Percentiles rank a stretch among this genome's conserved stretches.
phyloP scores from a whole-genome alignment of 1,284 basidiomycete genomes.

The Trametes versicolor region DNA sequence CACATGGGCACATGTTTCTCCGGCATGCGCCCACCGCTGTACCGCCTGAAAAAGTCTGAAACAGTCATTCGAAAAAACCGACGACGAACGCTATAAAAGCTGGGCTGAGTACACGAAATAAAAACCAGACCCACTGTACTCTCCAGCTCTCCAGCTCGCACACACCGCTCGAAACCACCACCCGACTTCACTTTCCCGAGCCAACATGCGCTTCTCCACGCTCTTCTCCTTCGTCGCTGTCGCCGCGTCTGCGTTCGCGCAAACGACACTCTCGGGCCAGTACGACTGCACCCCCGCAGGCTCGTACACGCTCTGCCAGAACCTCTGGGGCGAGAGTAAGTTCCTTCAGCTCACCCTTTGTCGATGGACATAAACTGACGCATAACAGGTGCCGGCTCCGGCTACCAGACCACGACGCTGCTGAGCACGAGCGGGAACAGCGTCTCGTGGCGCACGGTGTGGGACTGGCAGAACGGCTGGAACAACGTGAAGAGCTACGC shows the following conservation, averaged over 20 bases:
- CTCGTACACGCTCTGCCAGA: constrained; percentile 63
- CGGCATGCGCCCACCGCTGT: constrained; percentile 3
- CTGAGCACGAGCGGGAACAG: constrained; percentile 50
- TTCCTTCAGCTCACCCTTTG: constrained; percentile 4
- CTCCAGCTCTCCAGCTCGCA: not conserved
- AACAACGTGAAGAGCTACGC: constrained; percentile 68
- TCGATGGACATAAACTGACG: not conserved
- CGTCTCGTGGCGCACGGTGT: constrained; percentile 64
- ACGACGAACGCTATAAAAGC: constrained; percentile 4
- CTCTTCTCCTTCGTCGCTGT: constrained; percentile 32
- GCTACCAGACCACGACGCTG: constrained; percentile 60
- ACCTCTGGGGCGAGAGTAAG: constrained; percentile 62
- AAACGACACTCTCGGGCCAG: constrained; percentile 51
- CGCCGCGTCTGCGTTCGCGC: constrained; percentile 38
- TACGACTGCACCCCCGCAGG: constrained; percentile 58
- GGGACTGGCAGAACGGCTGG: constrained; percentile 60
- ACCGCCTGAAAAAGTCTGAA: not conserved
- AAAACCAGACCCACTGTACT: not conserved
- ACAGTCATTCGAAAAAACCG: too few relatives aligned
- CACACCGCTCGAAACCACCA: not conserved
- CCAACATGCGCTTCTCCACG: constrained; percentile 33
- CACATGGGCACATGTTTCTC: constrained; percentile 4
- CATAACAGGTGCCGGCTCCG: constrained; percentile 53
- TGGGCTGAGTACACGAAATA: not conserved
- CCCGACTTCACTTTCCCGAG: not conserved